phyloP scores from a whole-genome alignment of 305 asterid genomes.

The Lippia alba region DNA sequence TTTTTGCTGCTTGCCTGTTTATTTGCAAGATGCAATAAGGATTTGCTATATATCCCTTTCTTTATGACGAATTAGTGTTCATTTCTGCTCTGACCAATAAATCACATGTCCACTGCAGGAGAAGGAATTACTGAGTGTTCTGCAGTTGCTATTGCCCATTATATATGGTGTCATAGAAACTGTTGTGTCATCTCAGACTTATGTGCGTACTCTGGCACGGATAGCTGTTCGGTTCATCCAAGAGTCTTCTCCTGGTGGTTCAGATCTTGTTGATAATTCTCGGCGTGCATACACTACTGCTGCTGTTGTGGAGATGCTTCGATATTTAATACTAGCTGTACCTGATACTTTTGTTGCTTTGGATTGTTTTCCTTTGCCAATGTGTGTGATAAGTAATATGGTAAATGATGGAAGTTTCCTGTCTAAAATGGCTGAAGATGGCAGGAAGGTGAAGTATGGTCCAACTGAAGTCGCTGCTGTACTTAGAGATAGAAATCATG shows the following conservation, averaged over 20 bases:
- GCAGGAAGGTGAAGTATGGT: constrained; percentile 64
- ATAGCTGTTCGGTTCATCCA: constrained; percentile 78
- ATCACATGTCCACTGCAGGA: constrained; percentile 61
- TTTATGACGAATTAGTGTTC: constrained; percentile 39
- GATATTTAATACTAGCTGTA: constrained; percentile 85
- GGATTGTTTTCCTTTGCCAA: constrained; percentile 92
- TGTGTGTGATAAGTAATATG: constrained; percentile 58
- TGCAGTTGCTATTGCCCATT: constrained; percentile 93
- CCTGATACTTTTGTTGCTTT: constrained; percentile 97
- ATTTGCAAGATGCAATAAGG: constrained; percentile 23
- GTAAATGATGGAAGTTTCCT: constrained; percentile 80
- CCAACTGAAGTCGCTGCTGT: constrained; percentile 57
- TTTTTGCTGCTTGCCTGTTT: constrained; percentile 26
- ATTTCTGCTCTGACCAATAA: constrained; percentile 36
- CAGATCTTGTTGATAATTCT: constrained; percentile 95
- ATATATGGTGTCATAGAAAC: constrained; percentile 90
- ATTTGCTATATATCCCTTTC: constrained; percentile 13
- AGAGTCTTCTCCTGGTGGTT: constrained; percentile 98
- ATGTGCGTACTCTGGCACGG: constrained; percentile 78
- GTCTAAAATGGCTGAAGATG: constrained; percentile 71
- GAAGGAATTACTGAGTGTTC: constrained; percentile 77
- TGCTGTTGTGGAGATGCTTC: constrained; percentile 99
- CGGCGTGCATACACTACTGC: constrained; percentile 88
- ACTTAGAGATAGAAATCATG: constrained; percentile 64
- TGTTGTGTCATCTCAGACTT: constrained; percentile 89